Percentiles rank a stretch among this genome's conserved stretches.
phyloP scores from a whole-genome alignment of 2,329 filamentous ascomycete genomes.

The Nothopassalora personata region DNA sequence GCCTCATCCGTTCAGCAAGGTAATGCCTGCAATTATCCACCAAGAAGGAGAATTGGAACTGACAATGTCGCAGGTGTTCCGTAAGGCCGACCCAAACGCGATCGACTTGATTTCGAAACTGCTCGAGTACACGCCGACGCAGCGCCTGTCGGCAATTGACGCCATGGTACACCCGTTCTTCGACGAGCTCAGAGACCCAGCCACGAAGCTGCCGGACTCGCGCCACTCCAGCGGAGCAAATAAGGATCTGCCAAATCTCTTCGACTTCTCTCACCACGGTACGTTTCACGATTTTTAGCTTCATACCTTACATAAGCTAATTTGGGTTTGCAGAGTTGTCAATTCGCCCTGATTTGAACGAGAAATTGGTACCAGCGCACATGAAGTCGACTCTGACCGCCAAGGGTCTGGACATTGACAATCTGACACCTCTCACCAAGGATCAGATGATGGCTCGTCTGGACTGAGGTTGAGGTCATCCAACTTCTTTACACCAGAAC shows the following conservation, averaged over 20 bases:
- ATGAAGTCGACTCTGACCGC: conserved; percentile 67
- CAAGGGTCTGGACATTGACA: conserved; percentile 81
- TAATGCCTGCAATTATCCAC: conserved; percentile 31
- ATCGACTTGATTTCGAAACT: conserved; percentile 92
- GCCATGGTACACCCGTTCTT: conserved; percentile 99
- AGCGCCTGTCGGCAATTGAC: conserved; percentile 86
- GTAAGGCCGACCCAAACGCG: conserved; percentile 86
- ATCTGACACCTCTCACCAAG: conserved; percentile 84
- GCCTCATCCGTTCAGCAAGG: conserved; percentile 96
- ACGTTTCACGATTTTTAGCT: conserved; percentile 23
- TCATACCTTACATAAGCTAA: conserved; percentile 9
- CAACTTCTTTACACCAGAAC: conserved; percentile 6
- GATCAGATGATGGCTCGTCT: conserved; percentile 97
- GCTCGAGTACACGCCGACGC: conserved; percentile 94
- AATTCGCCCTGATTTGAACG: conserved; percentile 84
- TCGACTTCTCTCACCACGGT: conserved; percentile 94
- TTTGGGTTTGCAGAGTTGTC: conserved; percentile 67
- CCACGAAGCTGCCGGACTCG: conserved; percentile 86
- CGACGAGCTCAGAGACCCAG: conserved; percentile 89
- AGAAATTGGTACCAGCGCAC: conserved; percentile 79
- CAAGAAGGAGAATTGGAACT: conserved; percentile 5
- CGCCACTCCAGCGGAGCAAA: conserved; percentile 75
- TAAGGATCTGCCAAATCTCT: conserved; percentile 79
- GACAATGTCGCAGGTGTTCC: conserved; percentile 65
- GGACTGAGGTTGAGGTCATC: conserved; percentile 55